Base-by-base conservation (phyloP, 176 grass and related monocot genomes). In the Eremochloa ophiuroides region DNA sequence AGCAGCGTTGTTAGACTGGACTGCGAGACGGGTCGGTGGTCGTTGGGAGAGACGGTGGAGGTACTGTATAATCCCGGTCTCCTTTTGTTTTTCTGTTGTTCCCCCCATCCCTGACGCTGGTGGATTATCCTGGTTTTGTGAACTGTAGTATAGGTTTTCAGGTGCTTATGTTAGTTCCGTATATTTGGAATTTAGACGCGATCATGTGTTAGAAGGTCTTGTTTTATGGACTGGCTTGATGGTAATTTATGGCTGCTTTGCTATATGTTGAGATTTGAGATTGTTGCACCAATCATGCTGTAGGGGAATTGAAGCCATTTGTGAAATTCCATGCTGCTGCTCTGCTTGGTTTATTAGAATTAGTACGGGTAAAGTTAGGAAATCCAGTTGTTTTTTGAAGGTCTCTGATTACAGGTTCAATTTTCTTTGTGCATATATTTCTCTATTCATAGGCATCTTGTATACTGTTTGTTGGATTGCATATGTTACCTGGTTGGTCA, bases 1-100 rank as follows among this genome's bases (percentile, higher is more conserved):
- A 94, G 91, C 75, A 90, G 83, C 37, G 84, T 80, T n/a, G 75
- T 91, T 16, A 69, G 83, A 56, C 30, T 76, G 28, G 85, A 94
- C 53, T 85, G 88, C 78, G 62, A 84, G 25, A 82, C 85, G 15
- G 71, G 84, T 20, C 70, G 83, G 16, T 82, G 85, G 34, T 81
- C 76, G 4, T 42, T 79, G 3, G 91, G 88, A 43, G 70, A 70
- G 50, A 89, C 86, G 74, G n/a, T 69, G 62, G 82, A 85, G 82
- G 91, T 94, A 86, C 43, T 26, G 91, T 94, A 88, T 18, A 28
- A 38, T 44, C 33, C 3, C 1, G 50, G 23, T 41, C 68, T 28
- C 74, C 9, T 2, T 29, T 8, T 27, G 4, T n/a, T 50, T 58
- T 29, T 71, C 55, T 84, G 34, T 11, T 50, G 27, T 20, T 0